Base-by-base conservation (phyloP, 768 basidiomycete species). In the Lactarius hengduanensis region DNA sequence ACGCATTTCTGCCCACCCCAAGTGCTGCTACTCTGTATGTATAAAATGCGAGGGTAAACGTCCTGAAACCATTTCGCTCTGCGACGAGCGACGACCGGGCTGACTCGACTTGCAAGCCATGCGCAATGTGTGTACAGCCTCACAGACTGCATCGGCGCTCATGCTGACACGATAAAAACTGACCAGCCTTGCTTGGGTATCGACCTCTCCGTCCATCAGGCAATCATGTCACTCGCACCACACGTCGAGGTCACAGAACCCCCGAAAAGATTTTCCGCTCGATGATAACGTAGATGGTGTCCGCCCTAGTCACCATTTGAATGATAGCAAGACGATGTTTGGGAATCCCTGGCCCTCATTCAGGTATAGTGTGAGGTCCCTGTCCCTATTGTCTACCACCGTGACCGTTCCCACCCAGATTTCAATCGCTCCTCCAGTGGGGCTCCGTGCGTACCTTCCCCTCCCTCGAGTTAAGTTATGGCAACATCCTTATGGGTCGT, bases 291-390 rank as follows among this genome's bases (percentile, higher is more conserved):
- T 56, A 16, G 59, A 64, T 43, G 56, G 66, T 34, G 63, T 22
- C n/a, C 63, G 50, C n/a, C 69, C 67, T 18, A 50, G 60, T 30
- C 69, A 70, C 40, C 67, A 68, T 18, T 38, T 62, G 41, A 68
- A 65, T 43, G 53, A 59, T 28, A 60, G 36, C 50, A 65, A 62
- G 58, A 59, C 63, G 40, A 54, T 57, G 61, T 70, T 70, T 34
- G 38, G 53, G 34, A 68, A 68, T 50, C 69, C 69, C 43, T 70
- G 69, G 69, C 63, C 67, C 8, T 70, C 69, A 6, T 70, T 70
- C 58, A 69, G 69, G 69, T 70, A 59, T 43, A 53, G 40, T 9
- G 15, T 40, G 11, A 32, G 22, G 20, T 20, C 28, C 10, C 22
- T 9, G 13, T 10, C 3, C 0, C 26, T 13, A 11, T 9, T 43